These are phyloP conservation scores for Graphilbum sp. DNA, from an alignment of 2,329 filamentous ascomycete species.

Conservation along the genomic window DNA sequence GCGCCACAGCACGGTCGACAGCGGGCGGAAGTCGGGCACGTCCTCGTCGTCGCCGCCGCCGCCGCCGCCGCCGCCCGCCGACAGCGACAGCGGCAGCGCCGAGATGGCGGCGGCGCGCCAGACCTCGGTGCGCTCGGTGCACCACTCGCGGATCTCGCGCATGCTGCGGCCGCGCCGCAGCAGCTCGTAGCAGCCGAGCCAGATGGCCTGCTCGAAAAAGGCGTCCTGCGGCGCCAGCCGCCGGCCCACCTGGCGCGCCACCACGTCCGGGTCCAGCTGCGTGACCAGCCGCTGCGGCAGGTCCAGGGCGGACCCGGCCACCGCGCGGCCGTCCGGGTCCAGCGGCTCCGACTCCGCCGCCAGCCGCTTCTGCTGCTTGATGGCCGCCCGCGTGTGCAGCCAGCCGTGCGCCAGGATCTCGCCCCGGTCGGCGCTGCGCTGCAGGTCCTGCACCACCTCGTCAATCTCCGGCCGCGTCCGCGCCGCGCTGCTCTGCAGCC, in stretches of 20 bases:
- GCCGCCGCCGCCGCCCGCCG: slow-evolving; percentile 23
- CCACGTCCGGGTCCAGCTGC: slow-evolving; percentile 81
- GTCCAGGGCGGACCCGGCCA: slow-evolving; percentile 38
- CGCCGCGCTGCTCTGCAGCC: slow-evolving; percentile 67
- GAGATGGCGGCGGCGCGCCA: slow-evolving; percentile 81
- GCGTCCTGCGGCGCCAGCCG: slow-evolving; percentile 68
- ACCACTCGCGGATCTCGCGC: slow-evolving; percentile 68
- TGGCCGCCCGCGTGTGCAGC: slow-evolving; percentile 77
- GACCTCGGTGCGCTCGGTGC: slow-evolving; percentile 65
- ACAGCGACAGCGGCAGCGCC: slow-evolving; percentile 46
- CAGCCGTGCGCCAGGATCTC: slow-evolving; percentile 78
- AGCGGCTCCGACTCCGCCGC: slow-evolving; percentile 49
- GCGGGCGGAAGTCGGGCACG: slow-evolving; percentile 22
- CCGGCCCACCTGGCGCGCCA: slow-evolving; percentile 54
- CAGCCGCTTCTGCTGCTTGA: slow-evolving; percentile 79
- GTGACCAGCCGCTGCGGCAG: slow-evolving; percentile 55
- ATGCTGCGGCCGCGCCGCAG: slow-evolving; percentile 67
- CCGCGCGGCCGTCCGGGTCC: slow-evolving; percentile 42
- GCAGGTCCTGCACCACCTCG: slow-evolving; percentile 58
- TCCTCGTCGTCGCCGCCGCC: slow-evolving; percentile 27
- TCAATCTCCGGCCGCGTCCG: slow-evolving; percentile 56
- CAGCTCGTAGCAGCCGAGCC: slow-evolving; percentile 90
- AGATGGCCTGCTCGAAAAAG: slow-evolving; percentile 78
- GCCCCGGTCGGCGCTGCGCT: slow-evolving; percentile 59
- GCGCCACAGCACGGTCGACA: slow-evolving; percentile 50